These are phyloP conservation scores for Lactarius psammicola DNA, from an alignment of 768 basidiomycete species.

Conservation along the genomic window DNA sequence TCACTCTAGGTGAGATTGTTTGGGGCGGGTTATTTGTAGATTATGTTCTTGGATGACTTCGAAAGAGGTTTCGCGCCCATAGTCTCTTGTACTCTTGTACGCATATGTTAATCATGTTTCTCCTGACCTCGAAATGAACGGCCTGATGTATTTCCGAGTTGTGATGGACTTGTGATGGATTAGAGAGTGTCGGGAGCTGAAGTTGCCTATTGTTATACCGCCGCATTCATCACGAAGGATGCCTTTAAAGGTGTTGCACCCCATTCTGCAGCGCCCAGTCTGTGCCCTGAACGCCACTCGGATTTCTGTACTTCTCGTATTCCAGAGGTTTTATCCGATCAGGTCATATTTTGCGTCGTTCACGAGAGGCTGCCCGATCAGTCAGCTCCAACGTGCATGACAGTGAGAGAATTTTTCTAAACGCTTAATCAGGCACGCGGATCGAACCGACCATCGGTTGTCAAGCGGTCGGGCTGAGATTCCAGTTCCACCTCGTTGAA, in stretches of 20 bases:
- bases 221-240: neutral
- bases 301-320: neutral
- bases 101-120: neutral
- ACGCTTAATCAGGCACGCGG: neutral
- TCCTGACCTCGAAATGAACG: neutral
- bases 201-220: neutral
- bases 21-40: conserved; percentile 19
- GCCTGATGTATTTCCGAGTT: neutral
- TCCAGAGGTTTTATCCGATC: neutral
- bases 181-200: no score
- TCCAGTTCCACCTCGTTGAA: neutral
- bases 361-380: neutral
- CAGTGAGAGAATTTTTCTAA: neutral
- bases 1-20: conserved; percentile 10
- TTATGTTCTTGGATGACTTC: conserved; percentile 5
- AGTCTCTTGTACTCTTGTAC: neutral
- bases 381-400: neutral
- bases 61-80: neutral
- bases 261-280: neutral
- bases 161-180: neutral
- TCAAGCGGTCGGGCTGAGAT: neutral
- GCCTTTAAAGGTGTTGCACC: neutral
- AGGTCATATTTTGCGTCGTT: neutral
- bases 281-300: neutral
- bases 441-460: neutral